A percentile compares a stretch with the other conserved stretches of the same genome.
These are phyloP conservation scores for Lyophyllum atratum DNA, from an alignment of 768 basidiomycete species.

Conservation along the genomic window DNA sequence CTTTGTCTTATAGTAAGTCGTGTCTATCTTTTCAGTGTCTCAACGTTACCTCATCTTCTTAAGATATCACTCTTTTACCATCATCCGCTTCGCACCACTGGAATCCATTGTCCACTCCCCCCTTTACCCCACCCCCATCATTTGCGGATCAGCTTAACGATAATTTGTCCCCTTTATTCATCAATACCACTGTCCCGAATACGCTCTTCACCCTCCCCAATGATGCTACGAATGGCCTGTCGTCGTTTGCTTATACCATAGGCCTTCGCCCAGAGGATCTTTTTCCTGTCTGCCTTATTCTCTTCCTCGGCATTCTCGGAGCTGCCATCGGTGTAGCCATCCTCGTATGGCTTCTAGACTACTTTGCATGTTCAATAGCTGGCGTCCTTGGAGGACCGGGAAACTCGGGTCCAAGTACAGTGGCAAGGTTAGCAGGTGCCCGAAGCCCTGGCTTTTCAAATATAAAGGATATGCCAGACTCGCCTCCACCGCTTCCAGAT, in stretches of 20 bases:
- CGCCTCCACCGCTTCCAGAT: conserved; percentile 30
- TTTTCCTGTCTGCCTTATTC: conserved; percentile 76
- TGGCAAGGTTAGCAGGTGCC: conserved; percentile 29
- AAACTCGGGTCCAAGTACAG: conserved; percentile 13
- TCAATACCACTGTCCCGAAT: conserved; percentile 70
- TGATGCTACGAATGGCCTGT: conserved; percentile 67
- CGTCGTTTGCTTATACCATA: conserved; percentile 81
- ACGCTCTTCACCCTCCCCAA: conserved; percentile 70
- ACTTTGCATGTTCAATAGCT: conserved; percentile 40
- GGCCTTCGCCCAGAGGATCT: conserved; percentile 83
- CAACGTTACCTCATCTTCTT: conserved; percentile 4
- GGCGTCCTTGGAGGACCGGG: conserved; percentile 18
- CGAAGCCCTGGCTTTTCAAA: conserved; percentile 38
- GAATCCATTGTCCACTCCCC: conserved; percentile 61
- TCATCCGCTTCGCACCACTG: conserved; percentile 54
- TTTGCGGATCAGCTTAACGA: conserved; percentile 78
- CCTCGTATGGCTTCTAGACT: conserved; percentile 74
- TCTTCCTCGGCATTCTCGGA: conserved; percentile 81
- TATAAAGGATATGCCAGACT: conserved; percentile 56
- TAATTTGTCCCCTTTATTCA: conserved; percentile 71
- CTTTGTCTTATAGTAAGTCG: conserved; percentile 65
- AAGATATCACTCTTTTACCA: conserved; percentile 76
- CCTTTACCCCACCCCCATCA: conserved; percentile 64
- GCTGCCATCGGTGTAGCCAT: conserved; percentile 70
- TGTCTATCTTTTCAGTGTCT: conserved; percentile 6